Evolutionary conservation across 176 grass and related monocot species (phyloP), one percentile per base, ranked within the genome.

Genomic region (Phoenix roebelenii): DNA sequence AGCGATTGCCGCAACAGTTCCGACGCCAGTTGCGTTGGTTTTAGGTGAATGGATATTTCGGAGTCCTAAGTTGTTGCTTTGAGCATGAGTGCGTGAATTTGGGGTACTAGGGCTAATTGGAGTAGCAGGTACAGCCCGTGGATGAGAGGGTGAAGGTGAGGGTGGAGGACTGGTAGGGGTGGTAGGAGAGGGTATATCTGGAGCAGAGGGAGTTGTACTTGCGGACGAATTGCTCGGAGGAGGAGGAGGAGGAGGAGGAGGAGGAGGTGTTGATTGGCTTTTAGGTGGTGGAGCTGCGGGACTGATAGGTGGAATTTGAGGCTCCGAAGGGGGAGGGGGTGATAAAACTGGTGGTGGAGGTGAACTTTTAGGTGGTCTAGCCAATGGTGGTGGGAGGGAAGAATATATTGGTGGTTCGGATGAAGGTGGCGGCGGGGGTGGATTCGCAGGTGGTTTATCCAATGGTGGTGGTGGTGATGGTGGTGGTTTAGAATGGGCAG

Each of bases 201-300:
- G 22, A 24, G 30, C n/a, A 51, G 4, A 26, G 22, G 23, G 17
- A 55, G 70, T 74, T 14, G 35, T 44, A 44, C 35, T 14, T 12
- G 9, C 12, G 9, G 35, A 44, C 9, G 35, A 14, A 44, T 44
- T 44, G 10, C 35, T 44, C 2, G 35, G 10, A 74, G 62, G 76
- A 77, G 44, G 82, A 61, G 16, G 78, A 59, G 48, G 64, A 82
- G 68, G 57, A 70, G 59, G 72, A 85, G 79, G 12, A 77, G 67
- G 20, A 85, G 76, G 55, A 20, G 20, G 20, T 20, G 20, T 76
- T 63, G 16, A 72, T 77, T 9, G 80, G 2, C 22, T 76, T 75
- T 48, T 79, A 76, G 25, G 80, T 80, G 60, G 82, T 72, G 26
- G 82, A 76, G 39, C 66, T 57, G 15, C 66, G 44, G 16, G 67